Percentiles rank a stretch among this genome's conserved stretches.
phyloP scores from a whole-genome alignment of 805 yeast species.

The Lipomyces japonicus region DNA sequence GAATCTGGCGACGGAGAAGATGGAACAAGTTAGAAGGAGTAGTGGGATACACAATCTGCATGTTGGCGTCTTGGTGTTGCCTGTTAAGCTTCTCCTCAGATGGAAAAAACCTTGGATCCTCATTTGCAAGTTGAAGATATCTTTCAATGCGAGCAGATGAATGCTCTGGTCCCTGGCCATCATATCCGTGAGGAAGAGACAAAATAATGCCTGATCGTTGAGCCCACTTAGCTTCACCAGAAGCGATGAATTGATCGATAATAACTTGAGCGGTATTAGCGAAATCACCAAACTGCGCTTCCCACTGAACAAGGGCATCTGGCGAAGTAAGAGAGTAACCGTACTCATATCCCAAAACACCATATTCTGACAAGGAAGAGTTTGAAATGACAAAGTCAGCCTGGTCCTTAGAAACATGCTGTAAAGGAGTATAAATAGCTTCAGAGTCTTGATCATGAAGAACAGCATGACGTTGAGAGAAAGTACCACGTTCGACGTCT shows the following conservation, averaged over 20 bases:
- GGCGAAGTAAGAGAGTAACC: conserved; percentile 98
- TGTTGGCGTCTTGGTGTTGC: conserved; percentile 98
- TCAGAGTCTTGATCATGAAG: conserved; percentile 93
- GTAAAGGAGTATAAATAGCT: conserved; percentile 77
- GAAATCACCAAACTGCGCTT: conserved; percentile 99
- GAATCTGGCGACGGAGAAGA: conserved; percentile 96
- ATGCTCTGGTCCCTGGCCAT: conserved; percentile 99
- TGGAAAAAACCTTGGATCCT: conserved; percentile 94
- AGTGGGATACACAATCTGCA: conserved; percentile 97
- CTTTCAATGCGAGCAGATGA: conserved; percentile 97
- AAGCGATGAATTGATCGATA: conserved; percentile 91
- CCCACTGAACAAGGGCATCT: conserved; percentile 97
- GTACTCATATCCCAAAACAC: conserved; percentile 98
- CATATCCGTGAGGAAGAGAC: conserved; percentile 98
- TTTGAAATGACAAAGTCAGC: conserved; percentile 84
- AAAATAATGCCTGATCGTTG: conserved; percentile 96
- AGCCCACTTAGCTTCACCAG: conserved; percentile 98
- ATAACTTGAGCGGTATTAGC: conserved; percentile 99
- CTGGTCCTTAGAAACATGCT: conserved; percentile 72
- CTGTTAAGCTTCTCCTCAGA: conserved; percentile 80
- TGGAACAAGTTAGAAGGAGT: conserved; percentile 98
- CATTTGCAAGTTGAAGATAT: conserved; percentile 91
- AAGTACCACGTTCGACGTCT: conserved; percentile 99
- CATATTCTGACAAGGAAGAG: conserved; percentile 96
- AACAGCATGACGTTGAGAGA: conserved; percentile 98